Percentiles rank a stretch among this genome's conserved stretches.
phyloP scores from a whole-genome alignment of 441 rosid genomes.

The Bruguiera hainesii region DNA sequence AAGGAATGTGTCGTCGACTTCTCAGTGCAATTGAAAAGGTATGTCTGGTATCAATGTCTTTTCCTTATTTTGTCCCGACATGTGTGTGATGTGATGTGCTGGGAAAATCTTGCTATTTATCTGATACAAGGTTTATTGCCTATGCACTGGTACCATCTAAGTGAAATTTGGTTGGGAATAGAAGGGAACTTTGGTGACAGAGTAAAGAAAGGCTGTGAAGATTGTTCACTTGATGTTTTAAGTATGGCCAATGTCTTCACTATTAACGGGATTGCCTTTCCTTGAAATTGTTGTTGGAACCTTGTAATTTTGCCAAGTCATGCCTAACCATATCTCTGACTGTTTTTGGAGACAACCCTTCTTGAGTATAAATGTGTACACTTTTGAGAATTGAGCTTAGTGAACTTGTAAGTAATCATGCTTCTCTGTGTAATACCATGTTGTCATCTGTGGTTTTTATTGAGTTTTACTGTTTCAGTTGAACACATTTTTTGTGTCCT shows the following conservation, averaged over 20 bases:
- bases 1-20: constrained; percentile 96
- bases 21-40: constrained; percentile 76
- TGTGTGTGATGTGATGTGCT: neutral
- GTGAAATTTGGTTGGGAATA: no score
- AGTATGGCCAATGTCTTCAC: no score
- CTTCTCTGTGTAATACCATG: neutral
- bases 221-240: no score
- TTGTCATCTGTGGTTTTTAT: neutral
- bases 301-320: no score
- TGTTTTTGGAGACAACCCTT: neutral
- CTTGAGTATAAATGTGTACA: neutral
- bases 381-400: neutral
- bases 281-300: no score
- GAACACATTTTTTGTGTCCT: neutral
- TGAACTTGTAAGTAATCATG: neutral
- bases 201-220: no score
- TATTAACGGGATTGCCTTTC: no score
- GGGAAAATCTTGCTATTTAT: no score
- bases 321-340: neutral
- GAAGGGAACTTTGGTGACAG: no score
- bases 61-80: neutral
- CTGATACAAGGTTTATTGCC: no score
- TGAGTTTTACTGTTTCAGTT: neutral
- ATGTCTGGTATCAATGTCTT: constrained; percentile 24
- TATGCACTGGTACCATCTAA: no score